Base-by-base conservation (phyloP, 306 rosid species). In the Sicyos baderoa region DNA sequence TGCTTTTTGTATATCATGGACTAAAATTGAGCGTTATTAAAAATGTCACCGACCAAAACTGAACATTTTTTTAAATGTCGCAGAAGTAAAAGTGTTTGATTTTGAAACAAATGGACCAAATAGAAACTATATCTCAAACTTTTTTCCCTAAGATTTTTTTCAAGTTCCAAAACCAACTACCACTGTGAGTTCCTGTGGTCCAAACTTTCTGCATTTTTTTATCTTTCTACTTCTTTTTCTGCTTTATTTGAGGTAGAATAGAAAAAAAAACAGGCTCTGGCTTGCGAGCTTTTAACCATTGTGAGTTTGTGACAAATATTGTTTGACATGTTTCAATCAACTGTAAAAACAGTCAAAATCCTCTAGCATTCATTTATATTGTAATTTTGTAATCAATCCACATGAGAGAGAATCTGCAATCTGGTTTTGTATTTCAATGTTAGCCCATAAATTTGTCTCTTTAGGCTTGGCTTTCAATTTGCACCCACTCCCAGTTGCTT, bases 111-210 rank as follows among this genome's bases (percentile, higher is more conserved):
- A 3, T 25, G 1, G 29, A 25, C 3, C 1, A 3, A 25, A 35
- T 35, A 35, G 6, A 35, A 4, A 6, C 5, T n/a, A n/a, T n/a
- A n/a, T n/a, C n/a, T n/a, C n/a, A n/a, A n/a, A n/a, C n/a, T n/a
- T n/a, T n/a, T n/a, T n/a, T n/a, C n/a, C n/a, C n/a, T n/a, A n/a
- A n/a, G n/a, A n/a, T n/a, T 35, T 35, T 77, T 82, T 62, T 17
- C 61, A 82, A 8, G 76, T 88, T 52, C 89, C 91, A 1, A 67
- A 48, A 23, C 72, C 56, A 81, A 32, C 84, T 86, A 54, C 68
- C 75, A 45, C 75, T 84, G 21, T 45, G 56, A 66, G 56, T 66
- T 47, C 42, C 53, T 44, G 35, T 64, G 54, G 70, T 44, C 54
- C 53, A 4, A 23, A 67, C 56, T 67, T 67, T 47, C 23, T 67